Base-by-base conservation (phyloP, 345 rosid species). In the Sonneratia alba region DNA sequence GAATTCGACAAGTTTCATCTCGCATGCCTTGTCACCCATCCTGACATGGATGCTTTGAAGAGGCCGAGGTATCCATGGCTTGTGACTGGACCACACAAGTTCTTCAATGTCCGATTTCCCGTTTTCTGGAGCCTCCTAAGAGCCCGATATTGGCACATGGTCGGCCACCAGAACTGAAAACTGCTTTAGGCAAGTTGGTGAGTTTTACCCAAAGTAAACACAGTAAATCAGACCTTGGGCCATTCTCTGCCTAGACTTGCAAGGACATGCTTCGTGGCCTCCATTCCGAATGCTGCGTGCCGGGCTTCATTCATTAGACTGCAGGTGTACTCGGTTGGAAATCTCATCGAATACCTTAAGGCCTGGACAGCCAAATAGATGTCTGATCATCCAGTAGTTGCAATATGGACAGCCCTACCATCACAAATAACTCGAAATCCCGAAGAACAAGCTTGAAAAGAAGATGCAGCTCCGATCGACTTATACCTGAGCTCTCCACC, bases 21-120 rank as follows among this genome's bases (percentile, higher is more conserved):
- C 97, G 13, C 93, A 87, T 0, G 99, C 94, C 80, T 95, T 95
- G 85, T 95, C 99, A 69, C 99, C 97, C 97, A 95, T 95, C 70
- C 99, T 82, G 19, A 95, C 97, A 18, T 95, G 99, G 80, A 95
- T 77, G 78, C 99, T 95, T 71, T 90, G 85, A 81, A 95, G 75
- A 38, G 97, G 99, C 82, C 94, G 81, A 0, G 97, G 97, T 3
- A 82, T 82, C 99, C 99, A 95, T 2, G 97, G 90, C 75, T 81
- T 87, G 76, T 87, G 90, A 78, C 72, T 83, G 9, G 96, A 86
- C 99, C 97, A 95, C 2, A 95, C 93, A 19, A 78, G 82, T 49
- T 83, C 83, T 78, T 89, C 92, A 10, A 92, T 87, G 57, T 89
- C 96, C 0, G 90, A 81, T 74, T 56, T 79, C 36, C 57, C 24